Base-by-base conservation (phyloP, 345 rosid genomes). In the Hibiscus trionum region DNA sequence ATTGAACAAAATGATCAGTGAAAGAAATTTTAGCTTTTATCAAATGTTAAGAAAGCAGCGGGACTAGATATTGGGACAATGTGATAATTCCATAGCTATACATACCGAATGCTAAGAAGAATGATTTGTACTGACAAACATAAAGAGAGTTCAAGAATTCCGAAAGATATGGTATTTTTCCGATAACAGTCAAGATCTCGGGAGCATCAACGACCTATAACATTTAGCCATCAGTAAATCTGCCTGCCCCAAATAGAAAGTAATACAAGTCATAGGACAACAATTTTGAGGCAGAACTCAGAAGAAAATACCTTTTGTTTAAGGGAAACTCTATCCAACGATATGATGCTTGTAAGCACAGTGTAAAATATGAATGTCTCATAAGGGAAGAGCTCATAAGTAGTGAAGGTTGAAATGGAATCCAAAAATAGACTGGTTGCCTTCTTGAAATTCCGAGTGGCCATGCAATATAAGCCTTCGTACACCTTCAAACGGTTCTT, bases 141-240 rank as follows among this genome's bases (percentile, higher is more conserved):
- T 93, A 91, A 63, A 96, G 72, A 33, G 99, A 88, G 86, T 96
- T 96, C 76, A 96, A 76, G 75, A 95, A 96, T 83, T 89, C 98
- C 0, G 98, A 87, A 39, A 96, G 95, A 80, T 82, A 66, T 9
- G 95, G 93, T 71, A 96, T 84, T 80, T 96, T 96, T 74, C 96
- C 96, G 5, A 96, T 92, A 82, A 93, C 99, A n/a, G 97, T 87
- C 89, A 96, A 85, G 80, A 96, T 91, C 84, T 96, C 99, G 57
- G 99, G 98, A 77, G 99, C 99, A 88, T 96, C 97, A 75, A 91
- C 95, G 66, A 96, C 99, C 99, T 93, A 85, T 77, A 70, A 72
- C 53, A 70, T 62, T 71, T 53, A 72, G 62, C 64, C 61, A 69
- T 57, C 42, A 50, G 61, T 9, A 74, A 52, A 52, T 42, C 11